These are phyloP conservation scores for Murraya koenigii DNA, from an alignment of 345 rosid species.

Conservation along the genomic window DNA sequence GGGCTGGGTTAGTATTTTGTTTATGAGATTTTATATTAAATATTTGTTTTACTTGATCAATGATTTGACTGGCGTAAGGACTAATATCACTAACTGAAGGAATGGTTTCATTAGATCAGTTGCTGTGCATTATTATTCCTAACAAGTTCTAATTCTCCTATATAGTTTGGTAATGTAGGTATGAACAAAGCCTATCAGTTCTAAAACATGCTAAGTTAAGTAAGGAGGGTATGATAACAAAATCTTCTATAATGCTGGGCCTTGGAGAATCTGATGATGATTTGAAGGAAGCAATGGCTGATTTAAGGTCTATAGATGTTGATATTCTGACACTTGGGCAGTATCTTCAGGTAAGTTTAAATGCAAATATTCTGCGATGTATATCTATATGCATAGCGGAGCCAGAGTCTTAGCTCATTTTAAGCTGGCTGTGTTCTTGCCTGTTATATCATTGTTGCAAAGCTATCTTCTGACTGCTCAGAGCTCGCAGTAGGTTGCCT, in stretches of 20 bases:
- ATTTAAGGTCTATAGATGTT: constrained; percentile 85
- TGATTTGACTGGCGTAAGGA: not conserved
- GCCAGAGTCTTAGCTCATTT: not conserved
- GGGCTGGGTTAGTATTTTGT: constrained; percentile 72
- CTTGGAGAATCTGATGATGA: constrained; percentile 95
- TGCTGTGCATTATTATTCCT: constrained; percentile 3
- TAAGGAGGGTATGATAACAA: constrained; percentile 86
- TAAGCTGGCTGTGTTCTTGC: constrained; percentile 5
- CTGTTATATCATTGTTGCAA: not conserved
- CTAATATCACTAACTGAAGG: not conserved
- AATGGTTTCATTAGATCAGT: not conserved
- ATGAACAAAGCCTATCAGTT: constrained; percentile 92
- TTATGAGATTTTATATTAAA: not conserved
- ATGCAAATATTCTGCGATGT: constrained; percentile 2
- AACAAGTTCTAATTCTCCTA: constrained; percentile 7
- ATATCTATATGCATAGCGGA: not conserved
- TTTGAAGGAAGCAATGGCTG: constrained; percentile 80
- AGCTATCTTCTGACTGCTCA: not conserved
- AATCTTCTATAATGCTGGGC: constrained; percentile 96
- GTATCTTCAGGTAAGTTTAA: constrained; percentile 74
- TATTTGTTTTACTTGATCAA: not conserved
- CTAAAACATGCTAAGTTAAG: constrained; percentile 80
- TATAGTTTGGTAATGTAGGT: constrained; percentile 44
- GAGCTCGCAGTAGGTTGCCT: not conserved
- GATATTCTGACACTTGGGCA: constrained; percentile 96